These are phyloP conservation scores for Akanthomyces lecanii DNA, from an alignment of 2,329 filamentous ascomycete species.

Conservation along the genomic window DNA sequence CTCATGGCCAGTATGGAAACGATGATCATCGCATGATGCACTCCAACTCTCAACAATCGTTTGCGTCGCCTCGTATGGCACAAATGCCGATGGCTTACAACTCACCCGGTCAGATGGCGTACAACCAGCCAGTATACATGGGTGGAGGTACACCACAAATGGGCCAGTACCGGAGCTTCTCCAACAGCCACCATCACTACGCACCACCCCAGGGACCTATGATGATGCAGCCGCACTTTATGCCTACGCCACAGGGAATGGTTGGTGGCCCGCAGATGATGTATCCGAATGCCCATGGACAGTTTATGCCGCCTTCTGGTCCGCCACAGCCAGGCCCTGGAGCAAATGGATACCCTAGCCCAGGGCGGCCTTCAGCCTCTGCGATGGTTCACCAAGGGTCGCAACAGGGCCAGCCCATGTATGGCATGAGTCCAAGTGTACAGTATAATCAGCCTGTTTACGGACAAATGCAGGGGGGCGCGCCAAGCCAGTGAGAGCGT, in stretches of 20 bases:
- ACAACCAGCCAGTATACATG: slow-evolving; percentile 69
- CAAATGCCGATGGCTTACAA: slow-evolving; percentile 67
- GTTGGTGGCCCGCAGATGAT: slow-evolving; percentile 72
- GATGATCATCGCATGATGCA: slow-evolving; percentile 90
- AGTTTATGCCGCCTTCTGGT: slow-evolving; percentile 58
- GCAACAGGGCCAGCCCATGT: slow-evolving; percentile 79
- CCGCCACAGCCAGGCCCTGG: slow-evolving; percentile 59
- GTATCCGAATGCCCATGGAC: slow-evolving; percentile 65
- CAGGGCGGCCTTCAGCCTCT: slow-evolving; percentile 69
- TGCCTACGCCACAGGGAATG: slow-evolving; percentile 68
- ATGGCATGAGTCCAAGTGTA: slow-evolving; percentile 70
- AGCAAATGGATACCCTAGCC: slow-evolving; percentile 80
- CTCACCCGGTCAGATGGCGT: slow-evolving; percentile 65
- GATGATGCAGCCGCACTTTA: slow-evolving; percentile 79
- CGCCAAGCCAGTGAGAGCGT: slow-evolving; percentile 62
- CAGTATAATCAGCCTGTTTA: slow-evolving; percentile 74
- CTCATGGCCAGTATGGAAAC: slow-evolving; percentile 63
- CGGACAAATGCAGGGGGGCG: slow-evolving; percentile 60
- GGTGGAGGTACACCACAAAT: slow-evolving; percentile 67
- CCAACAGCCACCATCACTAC: slow-evolving; percentile 62
- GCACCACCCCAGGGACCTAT: slow-evolving; percentile 69
- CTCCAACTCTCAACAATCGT: slow-evolving; percentile 76
- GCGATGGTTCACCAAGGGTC: slow-evolving; percentile 96
- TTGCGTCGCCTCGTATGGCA: slow-evolving; percentile 75
- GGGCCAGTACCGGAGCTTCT: slow-evolving; percentile 65